phyloP scores from a whole-genome alignment of 768 basidiomycete genomes.

The Pleurotus tuoliensis region DNA sequence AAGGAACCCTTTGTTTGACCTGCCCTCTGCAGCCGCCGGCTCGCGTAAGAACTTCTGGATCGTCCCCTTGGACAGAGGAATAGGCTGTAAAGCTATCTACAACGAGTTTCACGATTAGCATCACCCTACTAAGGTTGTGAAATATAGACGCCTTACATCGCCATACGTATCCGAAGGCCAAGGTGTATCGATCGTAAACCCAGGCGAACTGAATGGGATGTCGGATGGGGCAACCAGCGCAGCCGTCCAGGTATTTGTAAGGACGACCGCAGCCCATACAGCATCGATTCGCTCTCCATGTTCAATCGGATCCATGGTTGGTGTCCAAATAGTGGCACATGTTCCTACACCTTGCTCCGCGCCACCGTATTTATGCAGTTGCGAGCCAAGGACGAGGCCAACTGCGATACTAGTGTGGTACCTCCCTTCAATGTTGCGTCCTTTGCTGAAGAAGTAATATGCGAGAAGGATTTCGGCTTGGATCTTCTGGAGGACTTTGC shows the following conservation, averaged over 20 bases:
- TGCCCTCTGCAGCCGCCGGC: constrained; percentile 18
- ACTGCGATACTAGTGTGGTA: constrained; percentile 48
- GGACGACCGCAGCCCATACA: constrained; percentile 30
- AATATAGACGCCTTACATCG: constrained; percentile 13
- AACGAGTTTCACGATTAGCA: too few relatives aligned
- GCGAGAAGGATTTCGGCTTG: constrained; percentile 53
- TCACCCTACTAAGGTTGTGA: neutral
- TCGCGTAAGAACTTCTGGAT: constrained; percentile 23
- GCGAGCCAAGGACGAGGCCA: constrained; percentile 32
- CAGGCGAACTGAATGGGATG: constrained; percentile 34
- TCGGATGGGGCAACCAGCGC: constrained; percentile 38
- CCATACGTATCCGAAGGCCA: constrained; percentile 27
- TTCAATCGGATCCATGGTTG: constrained; percentile 18
- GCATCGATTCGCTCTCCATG: constrained; percentile 29
- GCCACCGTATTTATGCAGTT: constrained; percentile 28
- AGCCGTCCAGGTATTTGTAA: constrained; percentile 46
- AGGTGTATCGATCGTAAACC: constrained; percentile 27
- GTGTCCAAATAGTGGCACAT: constrained; percentile 24
- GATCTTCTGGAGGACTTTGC: constrained; percentile 37
- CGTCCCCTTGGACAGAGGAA: constrained; percentile 15
- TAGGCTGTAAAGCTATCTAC: neutral
- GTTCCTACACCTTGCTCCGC: neutral
- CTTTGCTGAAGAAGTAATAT: constrained; percentile 45
- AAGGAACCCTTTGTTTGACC: constrained; percentile 21
- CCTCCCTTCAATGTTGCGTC: constrained; percentile 40